phyloP scores from a whole-genome alignment of 1,284 basidiomycete genomes.

The Sphagnurus paluster region DNA sequence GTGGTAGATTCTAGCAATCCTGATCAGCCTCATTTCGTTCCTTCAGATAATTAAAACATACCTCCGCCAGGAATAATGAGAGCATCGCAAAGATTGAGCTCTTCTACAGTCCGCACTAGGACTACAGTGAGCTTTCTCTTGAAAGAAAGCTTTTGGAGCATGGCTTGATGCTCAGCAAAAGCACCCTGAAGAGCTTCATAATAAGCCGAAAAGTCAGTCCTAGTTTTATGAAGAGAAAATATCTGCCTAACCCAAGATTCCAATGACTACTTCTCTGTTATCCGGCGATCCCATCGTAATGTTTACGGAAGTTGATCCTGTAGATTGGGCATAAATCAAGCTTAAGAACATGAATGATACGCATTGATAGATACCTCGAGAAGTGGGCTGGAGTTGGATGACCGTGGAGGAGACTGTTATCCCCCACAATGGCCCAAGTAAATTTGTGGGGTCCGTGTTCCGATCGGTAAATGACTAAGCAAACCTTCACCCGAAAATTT shows the following conservation, averaged over 20 bases:
- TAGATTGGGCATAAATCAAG: not conserved
- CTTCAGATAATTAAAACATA: slow-evolving; percentile 21
- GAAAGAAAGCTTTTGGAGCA: slow-evolving; percentile 59
- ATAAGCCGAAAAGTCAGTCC: not conserved
- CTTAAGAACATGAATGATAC: no score
- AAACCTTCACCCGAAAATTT: no score
- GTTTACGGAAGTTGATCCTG: slow-evolving; percentile 1
- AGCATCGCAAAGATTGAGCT: slow-evolving; percentile 79
- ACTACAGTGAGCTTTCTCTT: slow-evolving; percentile 48
- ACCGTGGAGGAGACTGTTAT: no score
- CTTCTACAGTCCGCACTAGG: slow-evolving; percentile 77
- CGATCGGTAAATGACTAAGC: no score
- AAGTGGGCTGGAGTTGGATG: not conserved
- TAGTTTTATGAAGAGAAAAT: not conserved
- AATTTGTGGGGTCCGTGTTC: no score
- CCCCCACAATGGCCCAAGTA: no score
- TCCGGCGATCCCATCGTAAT: slow-evolving; percentile 6
- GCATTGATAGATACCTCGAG: not conserved
- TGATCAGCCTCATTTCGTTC: slow-evolving; percentile 4
- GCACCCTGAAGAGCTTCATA: slow-evolving; percentile 88
- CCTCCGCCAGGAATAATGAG: slow-evolving; percentile 93
- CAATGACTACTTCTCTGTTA: slow-evolving; percentile 29
- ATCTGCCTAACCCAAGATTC: slow-evolving; percentile 39
- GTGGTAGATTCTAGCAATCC: slow-evolving; percentile 79
- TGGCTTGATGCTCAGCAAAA: slow-evolving; percentile 84